Evolutionary conservation across 306 rosid species (phyloP), one percentile per base, ranked within the genome.

Genomic region (Pterocarpus santalinus): DNA sequence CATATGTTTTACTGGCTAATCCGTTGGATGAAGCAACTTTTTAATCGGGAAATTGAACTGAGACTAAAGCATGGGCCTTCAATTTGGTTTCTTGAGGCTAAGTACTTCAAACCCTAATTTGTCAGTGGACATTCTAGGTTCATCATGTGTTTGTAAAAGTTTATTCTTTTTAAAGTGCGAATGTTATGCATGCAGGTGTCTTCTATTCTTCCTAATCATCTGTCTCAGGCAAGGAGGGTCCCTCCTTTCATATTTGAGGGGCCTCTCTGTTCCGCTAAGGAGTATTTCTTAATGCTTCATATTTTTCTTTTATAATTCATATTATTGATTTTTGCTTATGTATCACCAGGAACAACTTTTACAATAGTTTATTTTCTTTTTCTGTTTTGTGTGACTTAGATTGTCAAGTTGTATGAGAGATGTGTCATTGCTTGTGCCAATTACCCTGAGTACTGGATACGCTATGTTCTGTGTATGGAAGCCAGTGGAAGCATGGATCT

Each of bases 131-230:
- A 84, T 94, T 90, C 89, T 85, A 85, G 99, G 99, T 96, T 96
- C 92, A 66, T 91, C 96, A 82, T 83, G 92, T 86, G 92, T 89
- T 90, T 91, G 92, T 89, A 77, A 82, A 88, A 85, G 66, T 86
- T 81, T 85, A 85, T 86, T 85, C 75, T 82, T 91, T 91, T 96
- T 90, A 89, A 96, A 94, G 85, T 87, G 90, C 90, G 92, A 92
- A 95, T 94, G 97, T 96, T 96, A 96, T 96, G 97, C 87, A 88
- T 96, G 99, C 99, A 96, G 98, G 99, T 96, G 81, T 92, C 88
- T 89, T 89, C 83, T 91, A 92, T 85, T 90, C 94, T 93, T 92
- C 98, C 91, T 94, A 92, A 89, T 89, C 93, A 93, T 87, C 93
- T 93, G 87, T 90, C 92, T 85, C 94, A 90, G 90, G 92, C 99